Conservation (phyloP, 805 yeast genomes). For the Pichia kluyveri region DNA sequence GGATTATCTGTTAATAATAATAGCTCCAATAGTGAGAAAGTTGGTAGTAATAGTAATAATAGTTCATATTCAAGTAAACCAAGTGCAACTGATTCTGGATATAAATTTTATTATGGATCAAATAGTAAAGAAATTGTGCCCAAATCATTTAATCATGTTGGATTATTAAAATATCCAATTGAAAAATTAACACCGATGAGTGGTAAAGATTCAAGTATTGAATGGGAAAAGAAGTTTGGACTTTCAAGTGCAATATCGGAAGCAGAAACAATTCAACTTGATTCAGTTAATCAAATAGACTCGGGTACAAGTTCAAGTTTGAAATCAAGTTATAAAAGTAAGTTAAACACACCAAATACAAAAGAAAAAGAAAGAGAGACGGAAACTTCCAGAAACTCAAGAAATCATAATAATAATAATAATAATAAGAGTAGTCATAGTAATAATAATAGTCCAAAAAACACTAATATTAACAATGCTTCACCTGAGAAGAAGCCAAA, state of each 20-base stretch:
- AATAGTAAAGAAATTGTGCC: neutral
- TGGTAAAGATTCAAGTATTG: neutral
- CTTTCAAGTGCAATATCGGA: neutral
- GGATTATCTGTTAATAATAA: neutral
- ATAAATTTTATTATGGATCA: neutral
- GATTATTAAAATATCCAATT: neutral
- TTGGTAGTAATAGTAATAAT: neutral
- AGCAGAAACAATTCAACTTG: neutral
- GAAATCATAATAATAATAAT: neutral
- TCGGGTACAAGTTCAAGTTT: neutral
- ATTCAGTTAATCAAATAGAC: neutral
- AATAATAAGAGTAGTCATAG: neutral
- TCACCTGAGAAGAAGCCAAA: neutral
- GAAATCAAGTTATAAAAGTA: neutral
- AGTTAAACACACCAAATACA: neutral
- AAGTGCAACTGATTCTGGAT: neutral
- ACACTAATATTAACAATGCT: too few species aligned
- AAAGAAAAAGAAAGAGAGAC: neutral
- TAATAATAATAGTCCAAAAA: too few species aligned
- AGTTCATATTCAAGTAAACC: neutral
- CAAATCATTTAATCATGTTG: neutral
- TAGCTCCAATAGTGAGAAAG: neutral
- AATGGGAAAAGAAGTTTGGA: slow-evolving; percentile 2
- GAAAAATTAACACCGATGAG: neutral
- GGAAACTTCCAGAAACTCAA: neutral